Conservation (phyloP, 345 rosid genomes). For the Syzygium jambos region DNA sequence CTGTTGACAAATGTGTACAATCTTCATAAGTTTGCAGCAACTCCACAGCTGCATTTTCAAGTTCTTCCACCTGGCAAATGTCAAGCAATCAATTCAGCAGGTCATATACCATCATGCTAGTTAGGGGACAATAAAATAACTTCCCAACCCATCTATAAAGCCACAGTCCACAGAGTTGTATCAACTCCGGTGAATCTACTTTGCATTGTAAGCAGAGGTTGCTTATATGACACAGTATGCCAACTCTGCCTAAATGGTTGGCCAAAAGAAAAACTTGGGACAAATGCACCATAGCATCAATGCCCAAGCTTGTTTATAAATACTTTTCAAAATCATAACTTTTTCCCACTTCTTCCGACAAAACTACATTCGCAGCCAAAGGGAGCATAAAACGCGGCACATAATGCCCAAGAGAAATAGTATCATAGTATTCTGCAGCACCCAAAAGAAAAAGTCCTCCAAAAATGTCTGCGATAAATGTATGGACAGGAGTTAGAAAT, state of each 20-base stretch:
- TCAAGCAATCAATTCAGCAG: not conserved
- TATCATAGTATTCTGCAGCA: not conserved
- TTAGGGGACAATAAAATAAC: not conserved
- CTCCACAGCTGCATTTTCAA: conserved; percentile 58
- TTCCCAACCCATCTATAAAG: not conserved
- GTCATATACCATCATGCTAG: not conserved
- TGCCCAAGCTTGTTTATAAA: not conserved
- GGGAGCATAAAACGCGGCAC: not conserved
- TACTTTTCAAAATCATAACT: not conserved
- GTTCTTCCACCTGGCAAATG: conserved; percentile 54
- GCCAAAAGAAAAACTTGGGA: not conserved
- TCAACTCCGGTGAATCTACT: not conserved
- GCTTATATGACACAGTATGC: not conserved
- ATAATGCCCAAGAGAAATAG: not conserved
- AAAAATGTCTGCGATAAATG: not conserved
- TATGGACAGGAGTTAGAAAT: not conserved
- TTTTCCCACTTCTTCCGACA: not conserved
- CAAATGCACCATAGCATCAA: not conserved
- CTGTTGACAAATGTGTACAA: conserved; percentile 34
- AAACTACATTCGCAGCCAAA: not conserved
- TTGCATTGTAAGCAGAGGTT: not conserved
- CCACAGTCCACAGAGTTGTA: not conserved
- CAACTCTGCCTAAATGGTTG: not conserved
- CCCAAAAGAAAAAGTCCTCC: not conserved
- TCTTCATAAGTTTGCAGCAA: conserved; percentile 43